A percentile compares a stretch with the other conserved stretches of the same genome.
These are phyloP conservation scores for Leccinellum luteum DNA, from an alignment of 768 basidiomycete species.

Conservation along the genomic window DNA sequence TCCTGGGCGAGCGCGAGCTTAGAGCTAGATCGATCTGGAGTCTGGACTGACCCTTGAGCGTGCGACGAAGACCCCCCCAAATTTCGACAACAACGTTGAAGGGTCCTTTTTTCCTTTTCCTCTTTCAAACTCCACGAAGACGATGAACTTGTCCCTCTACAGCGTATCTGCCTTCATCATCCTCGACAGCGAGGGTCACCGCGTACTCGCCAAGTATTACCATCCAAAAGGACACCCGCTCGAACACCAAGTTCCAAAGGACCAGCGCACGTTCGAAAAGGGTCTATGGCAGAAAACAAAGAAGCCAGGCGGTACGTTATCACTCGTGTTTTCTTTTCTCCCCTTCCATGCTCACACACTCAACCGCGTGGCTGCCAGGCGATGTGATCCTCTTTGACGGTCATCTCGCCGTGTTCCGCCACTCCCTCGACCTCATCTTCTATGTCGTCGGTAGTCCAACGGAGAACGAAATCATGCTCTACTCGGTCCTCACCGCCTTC, in stretches of 20 bases:
- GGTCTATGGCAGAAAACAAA: conserved; percentile 94
- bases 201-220: conserved; percentile 96
- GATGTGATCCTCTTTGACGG: conserved; percentile 92
- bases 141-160: conserved; percentile 82
- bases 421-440: conserved; percentile 93
- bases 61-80: background rate
- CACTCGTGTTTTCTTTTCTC: conserved; percentile 14
- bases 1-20: too few relatives aligned
- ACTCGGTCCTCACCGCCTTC: conserved; percentile 78
- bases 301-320: conserved; percentile 73
- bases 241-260: conserved; percentile 56
- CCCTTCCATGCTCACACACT: background rate
- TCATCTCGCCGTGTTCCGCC: conserved; percentile 89
- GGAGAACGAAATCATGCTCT: conserved; percentile 97
- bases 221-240: conserved; percentile 57
- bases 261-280: conserved; percentile 95
- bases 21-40: conserved; percentile 14
- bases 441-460: conserved; percentile 85
- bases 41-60: conserved; percentile 7
- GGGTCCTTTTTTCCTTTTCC: too few relatives aligned
- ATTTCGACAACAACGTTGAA: background rate
- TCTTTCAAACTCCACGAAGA: conserved; percentile 23
- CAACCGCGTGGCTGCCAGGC: conserved; percentile 42
- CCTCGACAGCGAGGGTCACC: conserved; percentile 93
- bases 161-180: conserved; percentile 84